Percentiles rank a stretch among this genome's conserved stretches.
phyloP scores from a whole-genome alignment of 1,284 basidiomycete genomes.

The Sporisorium iseilematis-ciliati region DNA sequence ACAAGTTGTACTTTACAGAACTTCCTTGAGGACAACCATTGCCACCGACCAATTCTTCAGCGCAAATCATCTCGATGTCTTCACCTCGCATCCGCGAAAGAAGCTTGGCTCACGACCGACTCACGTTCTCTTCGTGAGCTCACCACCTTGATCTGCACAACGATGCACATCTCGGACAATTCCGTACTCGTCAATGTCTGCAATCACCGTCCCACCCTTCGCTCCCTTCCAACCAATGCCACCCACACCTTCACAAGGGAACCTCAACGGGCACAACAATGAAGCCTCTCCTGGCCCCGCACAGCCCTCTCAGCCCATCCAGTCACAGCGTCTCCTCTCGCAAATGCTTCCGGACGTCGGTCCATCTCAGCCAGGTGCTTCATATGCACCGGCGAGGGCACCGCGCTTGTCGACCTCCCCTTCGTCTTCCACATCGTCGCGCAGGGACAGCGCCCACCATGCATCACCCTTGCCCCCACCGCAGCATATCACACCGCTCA shows the following conservation, averaged over 20 bases:
- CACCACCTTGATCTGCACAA: neutral
- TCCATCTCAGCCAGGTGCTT: neutral
- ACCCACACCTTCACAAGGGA: constrained; percentile 11
- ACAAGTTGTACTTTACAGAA: neutral
- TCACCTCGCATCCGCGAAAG: neutral
- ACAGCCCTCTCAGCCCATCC: constrained; percentile 1
- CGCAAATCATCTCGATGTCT: neutral
- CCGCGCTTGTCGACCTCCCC: neutral
- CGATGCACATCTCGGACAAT: constrained; percentile 2
- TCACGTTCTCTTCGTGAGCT: neutral
- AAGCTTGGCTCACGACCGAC: neutral
- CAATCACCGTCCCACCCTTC: constrained; percentile 4
- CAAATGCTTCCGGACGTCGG: constrained; percentile 15
- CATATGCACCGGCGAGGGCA: neutral
- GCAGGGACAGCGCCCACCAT: neutral
- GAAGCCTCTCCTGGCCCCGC: neutral
- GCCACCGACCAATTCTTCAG: neutral
- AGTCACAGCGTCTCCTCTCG: constrained; percentile 31
- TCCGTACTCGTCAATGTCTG: constrained; percentile 4
- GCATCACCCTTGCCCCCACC: neutral
- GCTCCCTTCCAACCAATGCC: constrained; percentile 10
- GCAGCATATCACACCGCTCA: constrained; percentile 12
- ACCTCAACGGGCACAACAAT: constrained; percentile 5
- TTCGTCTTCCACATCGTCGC: neutral
- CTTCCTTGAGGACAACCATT: neutral